Conservation (phyloP, 768 basidiomycete genomes). For the Lactarius akahatsu region DNA sequence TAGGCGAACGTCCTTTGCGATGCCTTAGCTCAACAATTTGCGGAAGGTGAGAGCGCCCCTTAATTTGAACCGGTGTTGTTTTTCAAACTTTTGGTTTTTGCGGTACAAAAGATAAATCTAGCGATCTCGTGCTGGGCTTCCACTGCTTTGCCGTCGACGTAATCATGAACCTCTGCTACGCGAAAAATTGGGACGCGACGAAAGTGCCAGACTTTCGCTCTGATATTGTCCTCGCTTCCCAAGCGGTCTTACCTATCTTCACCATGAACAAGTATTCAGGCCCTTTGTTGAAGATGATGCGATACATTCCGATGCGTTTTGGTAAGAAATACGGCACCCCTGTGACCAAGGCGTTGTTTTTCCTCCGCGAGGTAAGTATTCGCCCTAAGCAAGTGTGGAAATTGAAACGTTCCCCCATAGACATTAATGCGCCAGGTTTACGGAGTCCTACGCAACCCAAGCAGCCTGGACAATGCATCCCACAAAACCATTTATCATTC, state of each 20-base stretch:
- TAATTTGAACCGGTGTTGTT: background rate
- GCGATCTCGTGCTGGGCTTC: conserved; percentile 5
- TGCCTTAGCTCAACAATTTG: background rate
- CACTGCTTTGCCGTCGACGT: conserved; percentile 7
- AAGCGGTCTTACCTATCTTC: background rate
- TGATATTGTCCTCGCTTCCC: background rate
- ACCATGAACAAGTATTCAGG: background rate
- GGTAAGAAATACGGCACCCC: background rate
- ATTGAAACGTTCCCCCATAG: background rate
- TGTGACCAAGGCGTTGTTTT: background rate
- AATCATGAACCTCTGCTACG: too few relatives aligned
- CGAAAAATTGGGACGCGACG: too few relatives aligned
- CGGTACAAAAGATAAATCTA: conserved; percentile 3
- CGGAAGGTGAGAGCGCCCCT: background rate
- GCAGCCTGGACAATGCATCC: background rate
- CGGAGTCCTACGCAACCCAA: background rate
- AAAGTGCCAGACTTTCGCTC: too few relatives aligned
- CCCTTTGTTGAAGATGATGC: background rate
- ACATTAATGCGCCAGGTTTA: background rate
- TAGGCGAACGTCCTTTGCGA: conserved; percentile 6
- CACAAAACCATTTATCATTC: conserved; percentile 8
- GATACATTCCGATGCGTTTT: background rate
- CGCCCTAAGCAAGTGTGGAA: background rate
- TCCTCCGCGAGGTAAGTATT: background rate
- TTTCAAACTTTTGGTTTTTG: background rate